Base-by-base conservation (phyloP, 2,329 filamentous ascomycete genomes). In the Kalmusia sp. region DNA sequence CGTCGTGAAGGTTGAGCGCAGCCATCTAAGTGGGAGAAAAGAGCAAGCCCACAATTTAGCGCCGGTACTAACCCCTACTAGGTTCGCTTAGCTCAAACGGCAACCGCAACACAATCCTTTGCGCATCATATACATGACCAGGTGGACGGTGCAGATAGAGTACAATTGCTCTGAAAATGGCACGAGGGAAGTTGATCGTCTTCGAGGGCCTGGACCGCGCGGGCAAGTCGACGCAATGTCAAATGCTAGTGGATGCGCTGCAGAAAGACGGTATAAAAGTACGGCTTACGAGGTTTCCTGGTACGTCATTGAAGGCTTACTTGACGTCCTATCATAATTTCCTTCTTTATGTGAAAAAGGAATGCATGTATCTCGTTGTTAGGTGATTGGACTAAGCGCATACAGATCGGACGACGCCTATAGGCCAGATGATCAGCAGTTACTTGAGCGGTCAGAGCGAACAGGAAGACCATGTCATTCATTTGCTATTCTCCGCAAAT, bases 141-240 rank as follows among this genome's bases (percentile, higher is more conserved):
- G n/a, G n/a, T n/a, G n/a, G n/a, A n/a, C n/a, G n/a, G n/a, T n/a
- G n/a, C n/a, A n/a, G n/a, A n/a, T n/a, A n/a, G n/a, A n/a, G n/a
- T n/a, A n/a, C n/a, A n/a, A n/a, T n/a, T n/a, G n/a, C n/a, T n/a
- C 8, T 31, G n/a, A 54, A 28, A n/a, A 73, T 76, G 68, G 62
- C 67, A 45, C 82, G 88, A 40, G 92, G 92, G 40, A 86, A 87
- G 11, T 84, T 97, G 27, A 84, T 96, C 48, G 89, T 93, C 4
- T 85, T 96, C 51, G 93, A 97, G 78, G 93, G 93, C 2, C 81
- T 97, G 57, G 93, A 97, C 68, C 86, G 92, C 59, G 92, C 92
- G 37, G 93, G 93, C 51, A 97, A 97, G 82, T 93, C 92, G 19
- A 96, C 92, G 28, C 93, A 96, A 82, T 93, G 91, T 63, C 83